Evolutionary conservation across 2,329 filamentous ascomycete species (phyloP), one percentile per base, ranked within the genome.

Genomic region (Hypoxylon sp.): DNA sequence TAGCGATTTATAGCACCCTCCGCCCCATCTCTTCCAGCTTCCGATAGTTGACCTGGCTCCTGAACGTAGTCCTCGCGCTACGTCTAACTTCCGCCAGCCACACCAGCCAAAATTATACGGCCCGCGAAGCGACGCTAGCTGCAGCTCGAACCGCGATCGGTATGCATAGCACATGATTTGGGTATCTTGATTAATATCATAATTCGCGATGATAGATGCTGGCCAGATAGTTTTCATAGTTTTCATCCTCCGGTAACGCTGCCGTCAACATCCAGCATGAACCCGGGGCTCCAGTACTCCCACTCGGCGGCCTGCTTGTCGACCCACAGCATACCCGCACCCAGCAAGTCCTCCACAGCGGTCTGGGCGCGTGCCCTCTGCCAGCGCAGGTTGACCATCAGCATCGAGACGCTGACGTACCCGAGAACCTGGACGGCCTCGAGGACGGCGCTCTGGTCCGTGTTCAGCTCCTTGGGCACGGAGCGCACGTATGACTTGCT

Each of bases 381-480:
- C 95, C 95, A 99, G 15, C 84, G 85, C 26, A 99, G 79, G 75
- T 99, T 99, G 52, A 91, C 80, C 79, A 91, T 89, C 56, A 99
- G 80, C 91, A 98, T 96, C 0, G 91, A 91, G 15, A 97, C 87
- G 60, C 90, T 97, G 53, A 98, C 91, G 74, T 93, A 97, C 1
- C 95, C 94, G 8, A 97, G 82, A 8, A 97, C 83, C 77, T 97
- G 93, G 6, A 93, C 92, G 0, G 91, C 94, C 81, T 98, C 95
- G 6, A 99, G 85, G 11, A 97, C 94, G 1, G 90, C 92, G 51
- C 91, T 92, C 81, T 99, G 95, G 76, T 99, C 95, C 13, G 88
- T 94, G 76, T 97, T 97, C 65, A 99, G 85, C 79, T 99, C 95
- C 76, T 96, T 95, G 1, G 95, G 95, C 41, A 99, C 89, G 3